Evolutionary conservation across 306 rosid genomes (phyloP), one percentile per base, ranked within the genome.

Genomic region (Cucurbita pepo): DNA sequence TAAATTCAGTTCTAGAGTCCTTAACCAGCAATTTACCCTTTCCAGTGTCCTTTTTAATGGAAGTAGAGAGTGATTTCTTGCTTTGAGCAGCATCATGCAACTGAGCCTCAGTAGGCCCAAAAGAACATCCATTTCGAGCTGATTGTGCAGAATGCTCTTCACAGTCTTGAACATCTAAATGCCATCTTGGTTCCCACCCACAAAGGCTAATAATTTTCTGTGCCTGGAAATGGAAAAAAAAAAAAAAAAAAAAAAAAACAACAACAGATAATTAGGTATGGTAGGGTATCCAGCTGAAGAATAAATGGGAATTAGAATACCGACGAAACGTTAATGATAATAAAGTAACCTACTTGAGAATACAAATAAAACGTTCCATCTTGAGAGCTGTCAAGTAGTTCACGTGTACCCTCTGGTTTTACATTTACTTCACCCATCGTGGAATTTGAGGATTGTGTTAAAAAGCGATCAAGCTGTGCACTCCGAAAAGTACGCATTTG

Each of bases 161-260:
- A 77, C 90, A 95, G 76, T 95, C 99, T 80, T 89, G 99, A 78
- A 86, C 85, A 76, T 95, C 90, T 72, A 88, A 82, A 78, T 82
- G 90, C 99, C 99, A 95, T 76, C 97, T 79, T 37, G 97, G 95
- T 86, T 95, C 99, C 99, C 99, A 95, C 45, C 99, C 99, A 77
- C 99, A 95, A 75, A 95, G 91, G 78, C 99, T 91, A 85, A 95
- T 89, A 69, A 95, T 89, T 85, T 85, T 91, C 80, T 95, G 99
- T 19, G 99, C 91, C 99, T 95, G 84, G 69, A 77, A 83, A 87
- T 3, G 79, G 53, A 55, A 34, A 56, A 80, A 71, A 53, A 18
- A 65, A 13, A 48, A 1, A n/a, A n/a, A n/a, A n/a, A n/a, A n/a
- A n/a, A n/a, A 55, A 34, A 56, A 80, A 71, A 53, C 13, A 65